Conservation (phyloP, 805 yeast genomes). For the Vanderwaltozyma polyspora region DNA sequence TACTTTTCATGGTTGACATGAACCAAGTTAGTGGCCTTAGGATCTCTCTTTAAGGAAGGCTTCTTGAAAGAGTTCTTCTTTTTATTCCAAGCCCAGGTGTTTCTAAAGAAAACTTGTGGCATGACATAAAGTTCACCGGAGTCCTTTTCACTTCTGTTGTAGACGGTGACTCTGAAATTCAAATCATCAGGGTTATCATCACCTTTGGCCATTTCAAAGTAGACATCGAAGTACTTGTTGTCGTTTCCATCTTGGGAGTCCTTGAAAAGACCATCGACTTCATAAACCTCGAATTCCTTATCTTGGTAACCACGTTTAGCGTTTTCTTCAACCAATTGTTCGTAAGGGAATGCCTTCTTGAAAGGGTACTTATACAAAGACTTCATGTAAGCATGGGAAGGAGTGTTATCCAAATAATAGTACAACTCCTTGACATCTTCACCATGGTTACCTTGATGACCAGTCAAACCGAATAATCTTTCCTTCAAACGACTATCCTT, state of each 20-base stretch:
- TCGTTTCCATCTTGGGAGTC: slow-evolving; percentile 34
- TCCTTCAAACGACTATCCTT: slow-evolving; percentile 78
- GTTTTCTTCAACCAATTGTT: slow-evolving; percentile 58
- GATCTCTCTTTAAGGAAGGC: slow-evolving; percentile 36
- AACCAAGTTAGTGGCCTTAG: slow-evolving; percentile 34
- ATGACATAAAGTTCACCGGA: slow-evolving; percentile 82
- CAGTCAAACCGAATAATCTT: slow-evolving; percentile 77
- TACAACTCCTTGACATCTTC: slow-evolving; percentile 86
- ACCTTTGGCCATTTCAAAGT: slow-evolving; percentile 81
- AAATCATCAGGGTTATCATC: slow-evolving; percentile 72
- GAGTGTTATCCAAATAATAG: slow-evolving; percentile 82
- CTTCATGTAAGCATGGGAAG: slow-evolving; percentile 87
- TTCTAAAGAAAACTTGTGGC: slow-evolving; percentile 77
- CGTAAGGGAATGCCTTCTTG: slow-evolving; percentile 60
- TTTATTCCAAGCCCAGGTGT: slow-evolving; percentile 87
- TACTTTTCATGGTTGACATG: slow-evolving; percentile 56
- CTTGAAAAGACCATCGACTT: slow-evolving; percentile 57
- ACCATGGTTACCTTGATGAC: slow-evolving; percentile 91
- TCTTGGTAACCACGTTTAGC: slow-evolving; percentile 55
- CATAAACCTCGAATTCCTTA: slow-evolving; percentile 71
- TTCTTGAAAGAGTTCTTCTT: slow-evolving; percentile 33
- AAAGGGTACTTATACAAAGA: slow-evolving; percentile 91
- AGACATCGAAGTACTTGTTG: slow-evolving; percentile 74
- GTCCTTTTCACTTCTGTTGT: slow-evolving; percentile 59
- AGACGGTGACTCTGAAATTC: slow-evolving; percentile 76